Conservation (phyloP, 306 rosid species). For the Arachis hypogaea region DNA sequence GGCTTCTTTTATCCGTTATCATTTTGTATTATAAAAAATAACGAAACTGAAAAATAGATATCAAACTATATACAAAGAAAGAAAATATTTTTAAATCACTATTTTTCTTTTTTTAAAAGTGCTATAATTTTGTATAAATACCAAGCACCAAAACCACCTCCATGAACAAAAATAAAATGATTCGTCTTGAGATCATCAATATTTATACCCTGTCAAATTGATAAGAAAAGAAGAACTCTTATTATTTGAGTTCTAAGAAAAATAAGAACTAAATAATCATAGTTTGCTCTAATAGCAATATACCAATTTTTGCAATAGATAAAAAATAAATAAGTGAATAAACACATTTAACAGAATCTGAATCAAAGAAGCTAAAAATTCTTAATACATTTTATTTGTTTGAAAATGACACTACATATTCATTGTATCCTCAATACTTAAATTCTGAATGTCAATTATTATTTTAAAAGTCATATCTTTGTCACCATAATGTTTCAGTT, state of each 20-base stretch:
- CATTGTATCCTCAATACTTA: slow-evolving; percentile 10
- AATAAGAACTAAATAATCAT: neutral
- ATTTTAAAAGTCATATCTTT: slow-evolving; percentile 15
- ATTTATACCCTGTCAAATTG: slow-evolving; percentile 62
- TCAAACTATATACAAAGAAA: too few species aligned
- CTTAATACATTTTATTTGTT: neutral
- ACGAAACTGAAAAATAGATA: too few species aligned
- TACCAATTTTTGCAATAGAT: too few species aligned
- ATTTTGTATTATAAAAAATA: too few species aligned
- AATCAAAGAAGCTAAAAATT: neutral
- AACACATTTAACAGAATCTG: too few species aligned
- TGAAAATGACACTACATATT: slow-evolving; percentile 1
- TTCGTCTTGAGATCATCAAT: slow-evolving; percentile 85
- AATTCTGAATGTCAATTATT: slow-evolving; percentile 28
- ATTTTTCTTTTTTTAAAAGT: slow-evolving; percentile 69
- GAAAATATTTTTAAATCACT: too few species aligned
- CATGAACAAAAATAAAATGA: slow-evolving; percentile 92
- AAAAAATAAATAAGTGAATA: too few species aligned
- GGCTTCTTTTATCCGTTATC: too few species aligned
- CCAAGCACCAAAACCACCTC: slow-evolving; percentile 99
- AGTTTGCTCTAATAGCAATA: too few species aligned
- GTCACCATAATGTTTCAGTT: neutral
- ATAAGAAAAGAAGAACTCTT: slow-evolving; percentile 24
- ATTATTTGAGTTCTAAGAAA: slow-evolving; percentile 13
- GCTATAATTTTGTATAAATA: slow-evolving; percentile 99